A percentile compares a stretch with the other conserved stretches of the same genome.
These are phyloP conservation scores for Geosmithia morbida DNA, from an alignment of 2,329 filamentous ascomycete species.

Conservation along the genomic window DNA sequence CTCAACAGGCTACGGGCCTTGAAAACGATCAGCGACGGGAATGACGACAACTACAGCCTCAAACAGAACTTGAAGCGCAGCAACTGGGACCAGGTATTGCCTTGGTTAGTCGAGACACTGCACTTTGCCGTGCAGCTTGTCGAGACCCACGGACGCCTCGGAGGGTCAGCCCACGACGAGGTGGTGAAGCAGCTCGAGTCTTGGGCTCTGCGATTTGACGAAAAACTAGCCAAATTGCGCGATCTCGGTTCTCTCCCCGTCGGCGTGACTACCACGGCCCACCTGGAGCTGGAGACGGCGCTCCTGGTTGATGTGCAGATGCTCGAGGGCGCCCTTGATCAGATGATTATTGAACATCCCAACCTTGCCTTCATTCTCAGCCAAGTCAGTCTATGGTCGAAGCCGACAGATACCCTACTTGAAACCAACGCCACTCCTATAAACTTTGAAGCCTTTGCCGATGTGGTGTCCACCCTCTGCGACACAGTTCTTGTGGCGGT, in stretches of 20 bases:
- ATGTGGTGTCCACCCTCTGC: constrained; percentile 46
- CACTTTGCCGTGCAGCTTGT: constrained; percentile 47
- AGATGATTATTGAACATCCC: constrained; percentile 25
- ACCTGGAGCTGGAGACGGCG: constrained; percentile 16
- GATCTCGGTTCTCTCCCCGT: constrained; percentile 33
- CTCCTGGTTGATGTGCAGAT: constrained; percentile 19
- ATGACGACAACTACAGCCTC: background rate
- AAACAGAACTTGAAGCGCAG: constrained; percentile 1
- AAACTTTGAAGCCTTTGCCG: constrained; percentile 32
- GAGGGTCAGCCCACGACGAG: constrained; percentile 29
- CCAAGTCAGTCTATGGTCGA: constrained; percentile 54
- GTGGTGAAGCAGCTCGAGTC: constrained; percentile 29
- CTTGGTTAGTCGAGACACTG: constrained; percentile 59
- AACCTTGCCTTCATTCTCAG: constrained; percentile 49
- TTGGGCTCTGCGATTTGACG: constrained; percentile 34
- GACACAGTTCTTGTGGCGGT: constrained; percentile 69
- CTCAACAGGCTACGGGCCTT: constrained; percentile 11
- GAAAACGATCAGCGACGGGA: background rate
- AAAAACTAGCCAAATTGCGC: constrained; percentile 24
- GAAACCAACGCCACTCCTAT: constrained; percentile 3
- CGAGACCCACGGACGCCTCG: constrained; percentile 52
- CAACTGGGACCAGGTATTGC: constrained; percentile 13
- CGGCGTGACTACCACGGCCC: constrained; percentile 28
- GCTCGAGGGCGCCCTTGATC: constrained; percentile 26
- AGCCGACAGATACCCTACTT: constrained; percentile 7